Percentiles rank a stretch among this genome's conserved stretches.
Evolutionary conservation across 805 yeast species (phyloP).

Genomic region (Cyberlindnera euphorbiae): DNA sequence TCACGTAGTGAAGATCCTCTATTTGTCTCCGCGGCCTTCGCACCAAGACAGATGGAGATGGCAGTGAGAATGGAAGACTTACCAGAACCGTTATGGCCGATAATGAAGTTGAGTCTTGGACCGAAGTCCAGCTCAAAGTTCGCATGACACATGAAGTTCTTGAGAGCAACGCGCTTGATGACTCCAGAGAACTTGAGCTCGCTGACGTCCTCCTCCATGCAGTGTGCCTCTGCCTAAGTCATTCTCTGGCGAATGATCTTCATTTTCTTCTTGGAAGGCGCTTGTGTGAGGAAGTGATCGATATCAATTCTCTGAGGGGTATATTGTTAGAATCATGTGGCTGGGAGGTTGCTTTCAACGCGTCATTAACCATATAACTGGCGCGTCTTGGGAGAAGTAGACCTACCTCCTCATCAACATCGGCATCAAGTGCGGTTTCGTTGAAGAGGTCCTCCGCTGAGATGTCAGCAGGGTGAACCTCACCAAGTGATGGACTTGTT

Average conservation of each 20-base stretch:
- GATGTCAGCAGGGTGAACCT: conserved; percentile 5
- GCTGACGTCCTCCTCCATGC: conserved; percentile 4
- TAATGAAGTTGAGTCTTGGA: conserved; percentile 77
- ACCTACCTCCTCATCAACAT: not conserved
- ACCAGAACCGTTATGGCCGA: conserved; percentile 90
- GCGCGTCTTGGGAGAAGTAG: not conserved
- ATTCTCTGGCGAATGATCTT: conserved; percentile 5
- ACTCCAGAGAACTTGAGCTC: conserved; percentile 46
- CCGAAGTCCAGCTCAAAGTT: conserved; percentile 72
- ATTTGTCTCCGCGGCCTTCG: conserved; percentile 80
- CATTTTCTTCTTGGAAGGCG: conserved; percentile 8
- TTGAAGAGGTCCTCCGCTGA: conserved; percentile 9
- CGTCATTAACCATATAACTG: too few species aligned
- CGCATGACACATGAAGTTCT: conserved; percentile 88
- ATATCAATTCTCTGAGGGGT: conserved; percentile 15
- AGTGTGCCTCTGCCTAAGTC: conserved; percentile 15
- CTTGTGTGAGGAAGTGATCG: conserved; percentile 19
- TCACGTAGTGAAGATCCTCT: conserved; percentile 71
- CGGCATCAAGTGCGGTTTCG: conserved; percentile 7
- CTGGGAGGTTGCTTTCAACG: too few species aligned
- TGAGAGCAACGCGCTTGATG: conserved; percentile 55
- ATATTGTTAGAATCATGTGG: too few species aligned
- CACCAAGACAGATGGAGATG: conserved; percentile 81
- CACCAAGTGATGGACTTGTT: not conserved
- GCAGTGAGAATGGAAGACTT: conserved; percentile 87